Evolutionary conservation across 1,284 basidiomycete species (phyloP), one percentile per base, ranked within the genome.

Genomic region (Sporisorium exsertum): DNA sequence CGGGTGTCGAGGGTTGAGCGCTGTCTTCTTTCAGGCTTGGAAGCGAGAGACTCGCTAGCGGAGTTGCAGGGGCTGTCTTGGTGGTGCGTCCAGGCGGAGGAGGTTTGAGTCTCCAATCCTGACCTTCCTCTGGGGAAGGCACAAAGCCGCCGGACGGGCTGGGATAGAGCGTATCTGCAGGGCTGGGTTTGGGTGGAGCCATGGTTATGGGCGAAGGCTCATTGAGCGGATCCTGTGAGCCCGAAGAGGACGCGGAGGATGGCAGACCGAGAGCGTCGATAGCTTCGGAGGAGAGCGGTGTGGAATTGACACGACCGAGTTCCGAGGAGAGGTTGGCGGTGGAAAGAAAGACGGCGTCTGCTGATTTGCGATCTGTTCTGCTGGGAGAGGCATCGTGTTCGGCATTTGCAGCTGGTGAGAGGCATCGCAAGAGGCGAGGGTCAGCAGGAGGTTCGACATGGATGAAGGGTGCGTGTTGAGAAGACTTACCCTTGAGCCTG

Each of bases 71-170:
- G 33, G 52, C 12, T n/a, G n/a, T n/a, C 20, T 46, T 64, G 45
- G 29, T 29, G 22, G 15, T 56, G n/a, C 72, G 72, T 12, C 67
- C 72, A n/a, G 72, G 52, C 26, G 77, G 77, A 32, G 77, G 69
- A 18, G 73, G 64, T 46, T 72, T 77, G 49, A 79, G 65, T n/a
- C 71, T 59, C 77, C 77, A 79, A 54, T 79, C 77, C 47, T 76
- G 70, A 12, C 77, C 77, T 45, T 78, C 77, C 29, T 78, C 77
- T 3, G 77, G 77, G 3, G 74, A 70, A 18, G 77, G 77, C 5
- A 79, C 77, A 49, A 79, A 79, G 20, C 77, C 77, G 18, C 77
- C 77, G 3, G 77, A 79, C 4, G 77, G 77, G 20, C 72, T 76
- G 0, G 77, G 77, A 35, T 77, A 79, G n/a, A 79, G 70, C 13